Base-by-base conservation (phyloP, 192 early-diverging fungal genomes). In the Martensiomyces pterosporus region DNA sequence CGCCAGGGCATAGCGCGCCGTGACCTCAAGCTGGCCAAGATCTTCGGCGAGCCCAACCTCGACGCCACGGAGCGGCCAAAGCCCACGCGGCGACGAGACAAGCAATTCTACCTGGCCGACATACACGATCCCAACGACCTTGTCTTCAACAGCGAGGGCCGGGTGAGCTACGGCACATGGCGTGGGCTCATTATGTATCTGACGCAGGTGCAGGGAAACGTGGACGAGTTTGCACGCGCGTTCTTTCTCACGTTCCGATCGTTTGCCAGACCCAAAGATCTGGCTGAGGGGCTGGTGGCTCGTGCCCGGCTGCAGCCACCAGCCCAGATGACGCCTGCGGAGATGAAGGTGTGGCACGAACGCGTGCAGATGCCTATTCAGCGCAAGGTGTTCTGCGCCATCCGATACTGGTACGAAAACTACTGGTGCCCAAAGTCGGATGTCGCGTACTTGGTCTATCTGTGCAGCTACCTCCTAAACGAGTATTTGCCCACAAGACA, bases 241-340 rank as follows among this genome's bases (percentile, higher is more conserved):
- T 98, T 98, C 57, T 80, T 95, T 34, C 73, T 92, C 19, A 86
- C 91, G 0, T 98, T 94, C 64, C 84, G 90, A 4, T 64, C 86
- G 2, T 96, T 96, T 53, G 85, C 85, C 16, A 79, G 70, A 9
- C 82, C 91, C 6, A 47, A 23, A 0, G 81, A 84, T 16, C 74
- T 96, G 27, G 64, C 88, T 6, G 55, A 67, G 2, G 60, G 83
- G 4, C 62, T 98, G 16, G 74, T 75, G 3, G 44, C 71, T 6
- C 79, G 94, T n/a, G 92, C 86, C 43, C 64, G 64, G 14, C 51
- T 85, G n/a, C 26, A 55, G 19, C 77, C 86, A n/a, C 82, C 82
- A 1, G 25, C 25, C 0, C 69, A 52, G 2, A 29, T 91, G 18
- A 73, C 55, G 8, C 60, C 65, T 3, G 52, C 54, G 1, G 85